Evolutionary conservation across 306 rosid genomes (phyloP).

Genomic region (Sechiopsis laciniata): DNA sequence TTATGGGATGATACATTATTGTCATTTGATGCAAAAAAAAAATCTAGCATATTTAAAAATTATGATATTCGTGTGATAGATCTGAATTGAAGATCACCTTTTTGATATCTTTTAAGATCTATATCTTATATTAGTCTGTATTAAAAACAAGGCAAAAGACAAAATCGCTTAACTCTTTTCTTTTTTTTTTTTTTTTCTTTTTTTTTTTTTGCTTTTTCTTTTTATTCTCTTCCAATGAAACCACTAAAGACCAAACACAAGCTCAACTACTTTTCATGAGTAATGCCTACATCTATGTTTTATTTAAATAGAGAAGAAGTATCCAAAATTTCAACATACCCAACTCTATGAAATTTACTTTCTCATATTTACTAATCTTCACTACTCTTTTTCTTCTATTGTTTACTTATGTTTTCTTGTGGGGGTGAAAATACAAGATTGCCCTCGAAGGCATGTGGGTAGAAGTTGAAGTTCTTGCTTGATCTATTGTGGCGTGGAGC

Average conservation of each 20-base stretch:
- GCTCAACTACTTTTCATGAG: slow-evolving; percentile 10
- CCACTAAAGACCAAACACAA: slow-evolving; percentile 36
- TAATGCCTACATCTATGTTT: too few species aligned
- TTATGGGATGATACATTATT: too few species aligned
- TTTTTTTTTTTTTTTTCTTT: neutral
- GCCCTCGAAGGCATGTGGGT: neutral
- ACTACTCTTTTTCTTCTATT: neutral
- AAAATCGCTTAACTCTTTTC: neutral
- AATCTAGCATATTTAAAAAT: too few species aligned
- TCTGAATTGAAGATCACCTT: too few species aligned
- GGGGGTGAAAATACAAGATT: neutral
- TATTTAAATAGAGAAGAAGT: too few species aligned
- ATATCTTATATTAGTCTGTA: too few species aligned
- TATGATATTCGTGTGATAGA: too few species aligned
- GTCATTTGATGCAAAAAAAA: too few species aligned
- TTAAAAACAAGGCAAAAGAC: slow-evolving; percentile 25
- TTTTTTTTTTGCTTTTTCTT: too few species aligned
- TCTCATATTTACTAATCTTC: neutral
- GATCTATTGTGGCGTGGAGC: too few species aligned
- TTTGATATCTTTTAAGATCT: too few species aligned
- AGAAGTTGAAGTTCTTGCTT: too few species aligned
- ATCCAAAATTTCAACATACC: neutral
- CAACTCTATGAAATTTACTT: neutral
- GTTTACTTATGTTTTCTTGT: neutral
- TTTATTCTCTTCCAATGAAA: slow-evolving; percentile 3